A percentile compares a stretch with the other conserved stretches of the same genome.
Conservation (phyloP, 225 moss, liverwort and hornwort species). For the Takakia lepidozioides region DNA sequence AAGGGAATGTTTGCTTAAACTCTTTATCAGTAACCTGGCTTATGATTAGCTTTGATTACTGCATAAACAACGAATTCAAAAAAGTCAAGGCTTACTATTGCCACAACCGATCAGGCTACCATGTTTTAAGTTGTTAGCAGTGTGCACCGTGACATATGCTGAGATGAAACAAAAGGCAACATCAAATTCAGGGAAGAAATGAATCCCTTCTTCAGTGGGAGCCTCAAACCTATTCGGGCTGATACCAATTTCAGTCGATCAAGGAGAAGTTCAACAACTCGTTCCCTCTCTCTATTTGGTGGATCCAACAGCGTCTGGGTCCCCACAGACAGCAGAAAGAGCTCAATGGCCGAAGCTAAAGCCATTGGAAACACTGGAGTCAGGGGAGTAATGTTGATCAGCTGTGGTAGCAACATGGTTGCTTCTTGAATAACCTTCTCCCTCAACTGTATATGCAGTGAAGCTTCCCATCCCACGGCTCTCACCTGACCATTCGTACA, state of each 20-base stretch:
- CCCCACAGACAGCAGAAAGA: conserved; percentile 23
- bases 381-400: conserved; percentile 24
- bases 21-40: background rate
- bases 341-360: conserved; percentile 33
- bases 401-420: conserved; percentile 15
- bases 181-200: background rate
- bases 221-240: conserved; percentile 21
- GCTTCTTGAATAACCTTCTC: conserved; percentile 22
- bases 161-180: background rate
- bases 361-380: conserved; percentile 31
- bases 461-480: conserved; percentile 34
- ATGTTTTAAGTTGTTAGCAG: background rate
- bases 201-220: background rate
- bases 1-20: background rate
- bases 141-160: background rate
- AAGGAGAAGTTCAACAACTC: conserved; percentile 28
- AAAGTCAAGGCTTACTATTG: no score
- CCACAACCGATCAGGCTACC: no score
- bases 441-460: conserved; percentile 13
- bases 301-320: conserved; percentile 4
- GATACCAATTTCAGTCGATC: conserved; percentile 24
- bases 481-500: conserved; percentile 34
- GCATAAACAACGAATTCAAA: no score
- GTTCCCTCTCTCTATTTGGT: conserved; percentile 14
- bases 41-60: no score